Evolutionary conservation across 208 protist species (phyloP).

Genomic region (Leishmania arabica): DNA sequence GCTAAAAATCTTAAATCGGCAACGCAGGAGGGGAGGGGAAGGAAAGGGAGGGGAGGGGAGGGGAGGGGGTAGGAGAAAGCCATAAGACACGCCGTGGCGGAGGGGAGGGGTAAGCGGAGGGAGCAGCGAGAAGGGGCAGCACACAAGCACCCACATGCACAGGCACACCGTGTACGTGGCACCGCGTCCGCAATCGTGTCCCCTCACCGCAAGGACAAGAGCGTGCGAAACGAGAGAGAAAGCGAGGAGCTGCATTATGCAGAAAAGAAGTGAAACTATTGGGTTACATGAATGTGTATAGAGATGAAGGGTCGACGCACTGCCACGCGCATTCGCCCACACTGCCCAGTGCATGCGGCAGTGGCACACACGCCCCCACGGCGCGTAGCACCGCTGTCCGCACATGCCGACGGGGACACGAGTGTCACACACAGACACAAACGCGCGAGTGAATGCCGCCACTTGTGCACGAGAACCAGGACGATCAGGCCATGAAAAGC

Average conservation of each 20-base stretch:
- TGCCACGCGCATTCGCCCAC: too few species aligned
- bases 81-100: background rate
- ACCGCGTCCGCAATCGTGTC: background rate
- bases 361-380: too few species aligned
- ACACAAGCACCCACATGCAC: background rate
- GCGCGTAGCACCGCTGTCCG: too few species aligned
- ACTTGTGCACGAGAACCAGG: background rate
- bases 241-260: background rate
- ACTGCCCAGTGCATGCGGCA: background rate
- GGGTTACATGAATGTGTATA: too few species aligned
- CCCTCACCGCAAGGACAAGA: background rate
- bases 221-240: background rate
- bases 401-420: background rate
- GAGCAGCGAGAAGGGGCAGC: background rate
- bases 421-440: background rate
- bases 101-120: too few species aligned
- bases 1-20: background rate
- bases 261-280: background rate
- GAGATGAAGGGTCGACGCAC: too few species aligned
- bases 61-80: background rate
- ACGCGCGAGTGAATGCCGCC: background rate
- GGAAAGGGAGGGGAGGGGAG: too few species aligned
- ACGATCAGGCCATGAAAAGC: constrained; percentile 2
- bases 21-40: background rate
- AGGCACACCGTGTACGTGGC: background rate